Evolutionary conservation across 768 basidiomycete species (phyloP), one percentile per base, ranked within the genome.

Genomic region (Asterophora lycoperdoides): DNA sequence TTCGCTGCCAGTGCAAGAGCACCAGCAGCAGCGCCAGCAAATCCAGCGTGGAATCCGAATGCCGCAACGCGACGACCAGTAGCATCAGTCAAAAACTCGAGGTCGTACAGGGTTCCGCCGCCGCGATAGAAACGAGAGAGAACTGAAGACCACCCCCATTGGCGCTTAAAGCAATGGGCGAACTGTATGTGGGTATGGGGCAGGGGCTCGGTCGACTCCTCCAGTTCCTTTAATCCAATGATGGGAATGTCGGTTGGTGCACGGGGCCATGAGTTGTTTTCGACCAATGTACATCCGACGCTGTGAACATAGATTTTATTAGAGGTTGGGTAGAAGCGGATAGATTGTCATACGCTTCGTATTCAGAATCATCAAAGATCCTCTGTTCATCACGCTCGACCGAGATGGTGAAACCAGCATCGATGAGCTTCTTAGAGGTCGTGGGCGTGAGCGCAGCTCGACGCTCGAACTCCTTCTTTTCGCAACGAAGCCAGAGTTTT

Each of bases 1-100:
- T 86, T 78, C 17, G 86, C 76, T 1, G 86, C 89, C 29, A 83
- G 65, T 2, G 90, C 92, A 20, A 98, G 77, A 7, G 89, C 89
- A 17, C 89, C 86, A 0, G 89, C 93, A 5, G 93, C 95, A 8
- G 93, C 92, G 13, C 96, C 96, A n/a, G 95, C 93, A 60, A 97
- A 99, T 4, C 96, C 96, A 10, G 96, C 96, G 65, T 98, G 90
- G 73, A 86, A 99, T 6, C 96, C 96, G 61, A 99, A 99, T 0
- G 96, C 96, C 13, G 96, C 95, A 30, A 99, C 93, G 38, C 96
- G 87, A 23, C 95, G 79, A 11, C 94, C 92, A 33, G 59, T 72
- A 2, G 74, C 80, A 62, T 98, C 92, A 54, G 81, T 86, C 54
- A 98, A 76, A 71, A 98, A 99, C 69, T 99, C 96, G 46, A 98